Percentiles rank a stretch among this genome's conserved stretches.
Conservation (phyloP, 306 rosid genomes). For the Sicyos edulis region DNA sequence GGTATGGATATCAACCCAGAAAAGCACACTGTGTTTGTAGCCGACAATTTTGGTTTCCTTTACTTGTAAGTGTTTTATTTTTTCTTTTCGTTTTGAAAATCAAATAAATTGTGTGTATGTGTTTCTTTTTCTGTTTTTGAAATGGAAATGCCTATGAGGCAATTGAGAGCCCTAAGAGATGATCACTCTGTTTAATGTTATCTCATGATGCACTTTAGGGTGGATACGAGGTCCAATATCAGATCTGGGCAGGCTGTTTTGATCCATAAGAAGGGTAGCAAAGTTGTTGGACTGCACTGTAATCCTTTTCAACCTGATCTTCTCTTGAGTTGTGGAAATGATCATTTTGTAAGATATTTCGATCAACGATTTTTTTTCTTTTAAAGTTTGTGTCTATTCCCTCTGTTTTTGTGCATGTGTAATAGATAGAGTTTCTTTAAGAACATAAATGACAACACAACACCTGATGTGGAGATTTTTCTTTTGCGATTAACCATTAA, state of each 20-base stretch:
- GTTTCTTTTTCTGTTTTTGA: neutral
- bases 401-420: neutral
- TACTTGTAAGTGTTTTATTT: conserved; percentile 47
- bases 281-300: conserved; percentile 88
- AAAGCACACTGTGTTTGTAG: conserved; percentile 66
- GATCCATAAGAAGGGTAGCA: conserved; percentile 83
- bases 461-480: neutral
- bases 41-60: conserved; percentile 77
- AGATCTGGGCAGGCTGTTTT: conserved; percentile 55
- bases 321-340: conserved; percentile 85
- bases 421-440: neutral
- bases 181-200: conserved; percentile 1
- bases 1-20: conserved; percentile 92
- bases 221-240: conserved; percentile 65
- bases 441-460: neutral
- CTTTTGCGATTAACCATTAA: neutral
- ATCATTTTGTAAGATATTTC: conserved; percentile 66
- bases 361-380: neutral
- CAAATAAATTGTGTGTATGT: no score
- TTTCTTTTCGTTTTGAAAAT: neutral
- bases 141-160: neutral
- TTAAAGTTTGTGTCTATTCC: neutral
- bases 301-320: conserved; percentile 92
- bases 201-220: conserved; percentile 36
- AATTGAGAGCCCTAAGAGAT: neutral